Base-by-base conservation (phyloP, 2,329 filamentous ascomycete genomes). In the Chalaropsis ovoidea region DNA sequence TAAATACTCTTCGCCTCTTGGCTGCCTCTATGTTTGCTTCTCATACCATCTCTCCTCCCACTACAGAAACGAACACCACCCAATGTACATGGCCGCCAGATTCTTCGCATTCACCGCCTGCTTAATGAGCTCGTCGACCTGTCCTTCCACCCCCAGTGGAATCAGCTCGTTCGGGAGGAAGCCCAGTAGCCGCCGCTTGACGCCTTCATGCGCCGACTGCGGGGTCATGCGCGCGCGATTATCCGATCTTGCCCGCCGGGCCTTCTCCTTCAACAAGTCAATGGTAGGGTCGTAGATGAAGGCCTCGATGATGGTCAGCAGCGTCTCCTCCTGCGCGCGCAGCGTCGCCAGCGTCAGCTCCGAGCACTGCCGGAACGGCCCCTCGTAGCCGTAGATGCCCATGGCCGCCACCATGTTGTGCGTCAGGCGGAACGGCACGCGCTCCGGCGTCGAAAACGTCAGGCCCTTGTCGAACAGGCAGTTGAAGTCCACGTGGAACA, bases 371-470 rank as follows among this genome's bases (percentile, higher is more conserved):
- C 92, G 83, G 76, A 96, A 99, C 0, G 94, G 92, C 0, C 94
- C 89, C 74, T 97, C 94, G 73, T 94, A 90, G 68, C 92, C 90
- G 72, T 95, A 93, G 24, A 95, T 86, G 4, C 94, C 94, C 86
- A 99, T 97, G 11, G 94, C 95, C 69, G 95, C 90, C 43, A 95
- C 85, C 93, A 99, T 97, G 76, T 99, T 99, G 80, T 96, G 93
- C 3, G 94, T 99, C 52, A 99, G 81, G 17, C 95, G 88, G 80
- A 99, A 99, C 1, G 94, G 95, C 0, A 99, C 94, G 39, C 88
- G 81, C 75, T 99, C 94, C 0, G 94, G 93, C 75, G 95, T 95
- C 69, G 91, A 87, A 73, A 99, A 97, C 0, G 92, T 96, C 49
- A 93, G 82, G 1, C 94, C 94, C 73, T 99, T 99, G 78, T 99